Evolutionary conservation across 225 moss, liverwort and hornwort species (phyloP).

Genomic region (Physcomitrellopsis africana): DNA sequence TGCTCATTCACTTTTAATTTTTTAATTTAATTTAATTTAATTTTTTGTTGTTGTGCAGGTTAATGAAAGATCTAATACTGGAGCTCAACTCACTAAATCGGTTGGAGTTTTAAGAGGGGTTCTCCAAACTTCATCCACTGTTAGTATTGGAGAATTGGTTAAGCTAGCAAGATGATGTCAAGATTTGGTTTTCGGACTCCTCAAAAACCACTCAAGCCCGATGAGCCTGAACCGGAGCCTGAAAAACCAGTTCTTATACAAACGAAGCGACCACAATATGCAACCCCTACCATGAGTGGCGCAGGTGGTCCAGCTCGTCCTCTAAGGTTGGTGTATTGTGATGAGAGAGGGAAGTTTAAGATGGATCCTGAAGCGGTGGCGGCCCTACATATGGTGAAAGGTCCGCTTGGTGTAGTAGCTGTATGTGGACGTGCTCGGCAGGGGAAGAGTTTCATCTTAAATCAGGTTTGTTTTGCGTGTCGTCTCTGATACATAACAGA

Average conservation of each 20-base stretch:
- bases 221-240: constrained; percentile 32
- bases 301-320: constrained; percentile 26
- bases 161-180: constrained; percentile 45
- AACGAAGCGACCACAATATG: constrained; percentile 31
- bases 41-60: constrained; percentile 14
- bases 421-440: too few species aligned
- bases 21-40: neutral
- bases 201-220: constrained; percentile 30
- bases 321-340: too few species aligned
- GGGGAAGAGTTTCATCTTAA: constrained; percentile 65
- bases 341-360: too few species aligned
- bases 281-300: constrained; percentile 20
- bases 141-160: neutral
- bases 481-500: neutral
- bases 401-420: too few species aligned
- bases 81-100: neutral
- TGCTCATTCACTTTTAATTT: neutral
- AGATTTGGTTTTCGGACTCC: constrained; percentile 52
- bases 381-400: too few species aligned
- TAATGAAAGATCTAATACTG: neutral
- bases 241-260: constrained; percentile 37
- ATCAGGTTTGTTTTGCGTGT: constrained; percentile 47
- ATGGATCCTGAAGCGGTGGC: too few species aligned
- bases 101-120: neutral
- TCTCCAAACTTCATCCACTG: neutral